Conservation (phyloP, 2,329 filamentous ascomycete species). For the Talaromyces sp. region DNA sequence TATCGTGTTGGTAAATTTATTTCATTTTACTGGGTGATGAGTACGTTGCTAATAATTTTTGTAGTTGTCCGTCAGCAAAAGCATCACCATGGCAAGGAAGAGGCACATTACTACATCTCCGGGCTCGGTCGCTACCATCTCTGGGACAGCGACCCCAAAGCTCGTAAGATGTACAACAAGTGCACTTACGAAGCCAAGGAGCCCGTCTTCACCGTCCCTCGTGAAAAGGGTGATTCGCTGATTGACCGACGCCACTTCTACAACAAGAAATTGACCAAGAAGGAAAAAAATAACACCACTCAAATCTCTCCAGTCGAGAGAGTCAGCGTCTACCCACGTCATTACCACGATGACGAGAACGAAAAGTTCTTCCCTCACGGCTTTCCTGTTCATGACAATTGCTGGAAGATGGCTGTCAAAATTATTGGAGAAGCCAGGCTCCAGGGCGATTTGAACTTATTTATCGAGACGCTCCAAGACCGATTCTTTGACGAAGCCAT, state of each 20-base stretch:
- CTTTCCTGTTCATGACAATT: constrained; percentile 14
- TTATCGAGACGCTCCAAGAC: background rate
- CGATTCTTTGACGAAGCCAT: background rate
- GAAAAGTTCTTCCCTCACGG: constrained; percentile 11
- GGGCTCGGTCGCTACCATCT: constrained; percentile 13
- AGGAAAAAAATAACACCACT: background rate
- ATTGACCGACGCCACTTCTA: constrained; percentile 13
- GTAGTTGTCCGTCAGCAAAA: constrained; percentile 5
- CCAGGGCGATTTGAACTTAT: background rate
- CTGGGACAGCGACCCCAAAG: constrained; percentile 15
- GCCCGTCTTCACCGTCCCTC: constrained; percentile 12
- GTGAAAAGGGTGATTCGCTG: constrained; percentile 2
- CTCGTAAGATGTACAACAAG: constrained; percentile 9
- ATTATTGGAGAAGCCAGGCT: constrained; percentile 7
- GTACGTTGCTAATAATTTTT: background rate
- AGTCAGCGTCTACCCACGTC: constrained; percentile 10
- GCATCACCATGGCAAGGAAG: background rate
- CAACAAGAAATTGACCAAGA: constrained; percentile 5
- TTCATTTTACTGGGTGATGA: background rate
- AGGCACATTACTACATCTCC: constrained; percentile 7
- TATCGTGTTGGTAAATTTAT: constrained; percentile 10
- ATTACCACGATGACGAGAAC: constrained; percentile 8
- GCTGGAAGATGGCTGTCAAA: constrained; percentile 9
- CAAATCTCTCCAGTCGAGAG: background rate
- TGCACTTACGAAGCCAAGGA: background rate